Conservation (phyloP, 2,329 filamentous ascomycete species). For the Emydomyces testavorans region DNA sequence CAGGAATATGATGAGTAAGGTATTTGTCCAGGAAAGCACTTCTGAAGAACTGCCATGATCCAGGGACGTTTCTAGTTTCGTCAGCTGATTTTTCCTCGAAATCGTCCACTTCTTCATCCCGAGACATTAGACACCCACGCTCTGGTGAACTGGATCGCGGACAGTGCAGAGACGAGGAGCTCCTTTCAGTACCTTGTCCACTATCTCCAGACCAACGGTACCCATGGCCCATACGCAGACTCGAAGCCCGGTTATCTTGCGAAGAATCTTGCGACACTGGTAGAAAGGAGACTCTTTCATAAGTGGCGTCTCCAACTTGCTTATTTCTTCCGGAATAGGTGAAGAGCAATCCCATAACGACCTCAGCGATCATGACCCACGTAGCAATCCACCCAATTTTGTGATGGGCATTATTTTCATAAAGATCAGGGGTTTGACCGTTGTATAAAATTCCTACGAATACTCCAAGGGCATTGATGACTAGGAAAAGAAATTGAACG, state of each 20-base stretch:
- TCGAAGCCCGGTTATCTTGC: conserved; percentile 40
- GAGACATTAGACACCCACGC: conserved; percentile 34
- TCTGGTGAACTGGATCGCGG: conserved; percentile 49
- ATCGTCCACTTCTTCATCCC: conserved; percentile 38
- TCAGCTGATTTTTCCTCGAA: conserved; percentile 38
- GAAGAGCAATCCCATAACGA: conserved; percentile 55
- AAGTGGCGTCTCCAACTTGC: conserved; percentile 19
- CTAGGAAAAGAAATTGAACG: conserved; percentile 56
- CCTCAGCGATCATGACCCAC: conserved; percentile 58
- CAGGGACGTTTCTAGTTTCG: conserved; percentile 34
- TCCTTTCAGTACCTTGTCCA: conserved; percentile 61
- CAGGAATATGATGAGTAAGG: conserved; percentile 44
- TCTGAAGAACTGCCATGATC: conserved; percentile 34
- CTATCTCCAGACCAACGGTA: conserved; percentile 59
- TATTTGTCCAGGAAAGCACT: conserved; percentile 40
- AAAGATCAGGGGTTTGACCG: conserved; percentile 69
- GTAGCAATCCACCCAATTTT: conserved; percentile 78
- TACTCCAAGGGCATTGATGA: conserved; percentile 52
- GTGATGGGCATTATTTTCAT: conserved; percentile 77
- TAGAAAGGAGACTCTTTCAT: conserved; percentile 50
- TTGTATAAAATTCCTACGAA: conserved; percentile 63
- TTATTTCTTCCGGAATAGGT: conserved; percentile 43
- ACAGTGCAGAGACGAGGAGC: conserved; percentile 55
- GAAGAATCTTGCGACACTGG: conserved; percentile 49
- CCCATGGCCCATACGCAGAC: conserved; percentile 25